Base-by-base conservation (phyloP, 2,329 filamentous ascomycete genomes). In the Daldinia eschscholtzii region DNA sequence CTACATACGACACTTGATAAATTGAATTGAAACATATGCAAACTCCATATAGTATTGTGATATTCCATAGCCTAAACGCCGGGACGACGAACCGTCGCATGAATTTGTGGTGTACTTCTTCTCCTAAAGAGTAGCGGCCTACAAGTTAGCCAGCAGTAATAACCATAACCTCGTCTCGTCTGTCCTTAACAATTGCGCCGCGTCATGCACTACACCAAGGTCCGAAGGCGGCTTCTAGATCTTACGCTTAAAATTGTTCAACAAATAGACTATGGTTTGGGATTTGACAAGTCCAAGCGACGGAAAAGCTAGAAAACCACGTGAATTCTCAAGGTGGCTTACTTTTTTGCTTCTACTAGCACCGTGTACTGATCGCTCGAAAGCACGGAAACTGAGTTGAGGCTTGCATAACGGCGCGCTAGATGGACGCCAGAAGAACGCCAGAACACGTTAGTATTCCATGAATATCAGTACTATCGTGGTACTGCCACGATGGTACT, bases 351-450 rank as follows among this genome's bases (percentile, higher is more conserved):
- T 33, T 18, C 46, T 57, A 55, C 26, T 61, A 61, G 55, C 65
- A 65, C 48, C 37, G 7, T 57, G 28, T 48, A 65, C 62, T 3
- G 62, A 65, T 68, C 65, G 59, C 37, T 70, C 65, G 60, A 39
- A 44, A 64, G 60, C 63, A 58, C 68, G 61, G 62, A 41, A 65
- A 50, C 39, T 39, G 61, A 64, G 55, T 62, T 67, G 71, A 70
- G 69, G 72, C 67, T 71, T 70, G 71, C 67, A 67, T 68, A 48
- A 65, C 64, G 62, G 64, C 57, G 62, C 69, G 64, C 64, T 70
- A 72, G 65, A 73, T 62, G 41, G 57, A 64, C 71, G 65, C 69
- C 67, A 74, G 70, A 70, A 68, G 61, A 62, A 53, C 72, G 57
- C 72, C 68, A 72, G 71, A 72, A 70, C 61, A 50, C 35, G 23